Evolutionary conservation across 768 basidiomycete species (phyloP), one percentile per base, ranked within the genome.

Genomic region (Amanita exitialis): DNA sequence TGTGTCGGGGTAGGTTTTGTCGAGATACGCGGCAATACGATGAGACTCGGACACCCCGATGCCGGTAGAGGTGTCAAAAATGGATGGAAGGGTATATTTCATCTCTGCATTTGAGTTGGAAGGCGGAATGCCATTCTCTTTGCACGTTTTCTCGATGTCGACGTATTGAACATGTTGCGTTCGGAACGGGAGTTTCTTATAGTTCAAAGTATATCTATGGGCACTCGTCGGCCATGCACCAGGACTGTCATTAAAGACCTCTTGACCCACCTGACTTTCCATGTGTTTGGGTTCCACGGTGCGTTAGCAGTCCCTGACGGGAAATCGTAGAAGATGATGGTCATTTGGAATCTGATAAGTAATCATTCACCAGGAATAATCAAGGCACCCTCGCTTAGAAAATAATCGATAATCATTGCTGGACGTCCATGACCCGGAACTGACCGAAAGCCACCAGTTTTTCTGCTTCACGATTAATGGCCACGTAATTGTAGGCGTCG

Each of bases 281-380:
- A n/a, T n/a, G n/a, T n/a, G n/a, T n/a, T n/a, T n/a, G n/a, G n/a
- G n/a, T n/a, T n/a, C n/a, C n/a, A n/a, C n/a, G n/a, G 62, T 3
- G 23, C 23, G 23, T 23, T 23, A 23, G 59, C 48, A 3, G 63
- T 44, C 32, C 55, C 61, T 34, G 66, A 64, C 20, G 71, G 68
- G 36, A 78, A 69, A 49, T 77, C 76, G 60, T 75, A 77, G 41
- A 75, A 59, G 16, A 58, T 61, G 52, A 72, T 68, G 13, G 23
- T 35, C 25, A 30, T 18, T 30, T 45, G 2, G 23, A 23, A 23
- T n/a, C 23, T 4, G 23, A 23, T 23, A n/a, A n/a, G n/a, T n/a
- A n/a, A n/a, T n/a, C n/a, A n/a, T n/a, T n/a, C n/a, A n/a, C n/a
- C n/a, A n/a, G n/a, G n/a, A n/a, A n/a, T n/a, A n/a, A n/a, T n/a